These are phyloP conservation scores for Saccharomycopsis fibuligera DNA, from an alignment of 805 yeast genomes.

Conservation along the genomic window DNA sequence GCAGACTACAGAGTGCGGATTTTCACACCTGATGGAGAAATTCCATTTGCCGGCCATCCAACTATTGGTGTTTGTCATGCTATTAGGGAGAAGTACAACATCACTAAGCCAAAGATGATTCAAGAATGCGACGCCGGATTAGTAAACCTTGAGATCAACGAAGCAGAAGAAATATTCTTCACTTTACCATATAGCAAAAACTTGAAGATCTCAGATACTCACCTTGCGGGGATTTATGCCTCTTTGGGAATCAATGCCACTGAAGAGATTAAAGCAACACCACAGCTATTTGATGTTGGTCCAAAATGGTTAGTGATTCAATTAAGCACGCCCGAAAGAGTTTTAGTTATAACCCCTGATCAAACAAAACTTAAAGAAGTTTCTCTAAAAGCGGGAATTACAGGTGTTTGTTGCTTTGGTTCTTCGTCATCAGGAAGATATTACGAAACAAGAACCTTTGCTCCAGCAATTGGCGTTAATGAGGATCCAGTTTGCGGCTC, in stretches of 20 bases:
- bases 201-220: background rate
- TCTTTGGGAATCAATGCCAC: background rate
- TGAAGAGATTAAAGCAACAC: background rate
- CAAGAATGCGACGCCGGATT: constrained; percentile 45
- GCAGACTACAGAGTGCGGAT: constrained; percentile 47
- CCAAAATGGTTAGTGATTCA: constrained; percentile 35
- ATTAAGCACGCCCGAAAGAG: constrained; percentile 29
- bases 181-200: background rate
- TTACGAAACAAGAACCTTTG: constrained; percentile 41
- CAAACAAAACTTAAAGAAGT: constrained; percentile 24
- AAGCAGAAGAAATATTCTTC: background rate
- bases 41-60: constrained; percentile 64
- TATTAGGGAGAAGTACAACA: constrained; percentile 34
- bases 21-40: constrained; percentile 40
- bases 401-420: constrained; percentile 39
- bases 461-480: constrained; percentile 30
- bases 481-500: constrained; percentile 55
- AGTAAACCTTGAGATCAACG: constrained; percentile 23
- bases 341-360: constrained; percentile 32
- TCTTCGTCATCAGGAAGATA: background rate
- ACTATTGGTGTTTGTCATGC: constrained; percentile 49
- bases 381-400: constrained; percentile 22
- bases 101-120: constrained; percentile 27
- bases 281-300: background rate
- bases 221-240: background rate